Base-by-base conservation (phyloP, 306 rosid genomes). In the Echinosophora koreensis region DNA sequence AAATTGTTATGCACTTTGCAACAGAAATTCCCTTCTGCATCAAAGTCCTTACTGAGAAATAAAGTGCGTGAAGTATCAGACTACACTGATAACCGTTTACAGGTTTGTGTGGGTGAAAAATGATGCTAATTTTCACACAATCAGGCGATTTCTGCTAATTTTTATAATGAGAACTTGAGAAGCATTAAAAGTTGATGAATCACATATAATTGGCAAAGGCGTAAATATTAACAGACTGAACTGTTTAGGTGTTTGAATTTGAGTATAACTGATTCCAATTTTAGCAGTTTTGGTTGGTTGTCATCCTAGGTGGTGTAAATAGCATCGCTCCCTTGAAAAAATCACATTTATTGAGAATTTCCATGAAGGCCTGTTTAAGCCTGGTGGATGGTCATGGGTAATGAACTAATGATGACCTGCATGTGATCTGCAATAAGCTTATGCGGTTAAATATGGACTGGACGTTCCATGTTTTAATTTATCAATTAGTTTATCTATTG, bases 61-160 rank as follows among this genome's bases (percentile, higher is more conserved):
- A 95, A 88, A 90, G 96, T 95, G 35, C 90, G 94, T 1, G 97
- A 92, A 84, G 69, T 92, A 61, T 90, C 97, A 1, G 89, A 89
- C 41, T 92, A 84, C 73, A 90, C 84, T 65, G 98, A 95, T 70
- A 95, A 92, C 67, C 88, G 84, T 9, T 85, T 88, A 90, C 96
- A 90, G 98, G 98, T 95, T 67, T 79, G 94, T 85, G 47, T 32
- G 54, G 77, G 63, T 34, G 77, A 27, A 49, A 51, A 63, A 68
- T 41, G 47, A 7, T 41, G 8, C 47, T 41, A 41, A 8, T 41
- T 41, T 41, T 30, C 61, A 35, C 66, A n/a, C 49, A 32, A 37
- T 78, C 61, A 72, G 54, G 56, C 59, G 47, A 16, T 66, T 81
- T 11, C 41, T 70, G 13, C 68, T 72, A 44, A 35, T 66, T 81